Base-by-base conservation (phyloP, 2,329 filamentous ascomycete species). In the Arthroderma uncinatum region DNA sequence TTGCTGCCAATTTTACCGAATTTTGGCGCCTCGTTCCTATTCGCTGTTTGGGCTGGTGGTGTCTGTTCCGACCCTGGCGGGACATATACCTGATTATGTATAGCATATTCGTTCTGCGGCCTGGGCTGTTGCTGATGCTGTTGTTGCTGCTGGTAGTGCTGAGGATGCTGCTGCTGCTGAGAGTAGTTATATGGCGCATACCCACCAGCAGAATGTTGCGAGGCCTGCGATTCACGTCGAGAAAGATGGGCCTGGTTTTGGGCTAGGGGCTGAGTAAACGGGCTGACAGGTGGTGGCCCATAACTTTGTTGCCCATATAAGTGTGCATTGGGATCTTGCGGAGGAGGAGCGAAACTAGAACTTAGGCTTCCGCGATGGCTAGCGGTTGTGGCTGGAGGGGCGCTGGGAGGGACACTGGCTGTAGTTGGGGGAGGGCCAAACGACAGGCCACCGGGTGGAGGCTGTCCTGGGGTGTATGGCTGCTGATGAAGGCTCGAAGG, bases 41-140 rank as follows among this genome's bases (percentile, higher is more conserved):
- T 33, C 8, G 47, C 25, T 12, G 28, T 7, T 3, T 30, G 28
- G 28, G 28, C 28, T 30, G 25, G 47, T 33, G 47, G 47, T 25
- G 47, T 2, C 12, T 50, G 62, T 60, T 78, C 75, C 14, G 66
- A 65, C 55, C 75, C 72, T 0, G 75, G 76, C 1, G 75, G 75
- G 53, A 71, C 65, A 58, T 77, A 78, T 12, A 76, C 63, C 60
- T 77, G 76, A 40, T 64, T 70, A 62, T 78, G 76, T 8, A 77
- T 64, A 59, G 73, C 70, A 57, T 76, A 77, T 1, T 61, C 58
- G 62, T 69, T 59, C 55, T 59, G 42, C 34, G 56, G 6, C 60
- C 60, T n/a, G 58, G 60, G 61, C 16, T 64, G 66, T 57, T 61
- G 59, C 16, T 64, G 65, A 4, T 66, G 59, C 47, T 72, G 12